These are phyloP conservation scores for Ceratocystis albifundus DNA, from an alignment of 2,329 filamentous ascomycete genomes.

Conservation along the genomic window DNA sequence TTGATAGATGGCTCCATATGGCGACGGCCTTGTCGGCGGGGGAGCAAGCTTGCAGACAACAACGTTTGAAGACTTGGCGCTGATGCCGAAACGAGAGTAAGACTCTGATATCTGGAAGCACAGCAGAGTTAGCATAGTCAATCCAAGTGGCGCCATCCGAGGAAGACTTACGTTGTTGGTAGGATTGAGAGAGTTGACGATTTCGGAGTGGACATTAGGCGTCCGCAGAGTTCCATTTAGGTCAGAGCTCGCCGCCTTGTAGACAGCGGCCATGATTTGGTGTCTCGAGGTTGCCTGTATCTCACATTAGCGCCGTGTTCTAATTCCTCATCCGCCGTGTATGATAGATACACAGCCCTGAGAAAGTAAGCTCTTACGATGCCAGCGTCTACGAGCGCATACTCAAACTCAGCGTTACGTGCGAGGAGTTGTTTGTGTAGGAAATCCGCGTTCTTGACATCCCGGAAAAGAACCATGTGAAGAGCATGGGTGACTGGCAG, in stretches of 20 bases:
- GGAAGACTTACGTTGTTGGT: constrained; percentile 59
- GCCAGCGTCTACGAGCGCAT: constrained; percentile 81
- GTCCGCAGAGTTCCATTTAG: constrained; percentile 55
- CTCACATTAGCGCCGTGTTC: constrained; percentile 38
- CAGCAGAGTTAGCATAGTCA: constrained; percentile 12
- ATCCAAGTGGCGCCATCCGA: neutral
- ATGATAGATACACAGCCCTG: neutral
- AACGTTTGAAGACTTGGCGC: constrained; percentile 57
- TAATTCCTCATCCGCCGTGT: neutral
- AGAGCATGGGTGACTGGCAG: constrained; percentile 55
- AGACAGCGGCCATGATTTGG: constrained; percentile 65
- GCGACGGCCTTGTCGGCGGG: constrained; percentile 31
- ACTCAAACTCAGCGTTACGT: constrained; percentile 77
- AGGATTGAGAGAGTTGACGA: constrained; percentile 66
- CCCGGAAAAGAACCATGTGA: constrained; percentile 61
- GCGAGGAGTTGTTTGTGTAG: constrained; percentile 74
- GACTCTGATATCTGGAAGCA: constrained; percentile 67
- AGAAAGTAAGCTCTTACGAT: constrained; percentile 42
- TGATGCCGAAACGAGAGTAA: constrained; percentile 78
- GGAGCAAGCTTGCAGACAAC: constrained; percentile 68
- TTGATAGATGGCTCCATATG: constrained; percentile 47
- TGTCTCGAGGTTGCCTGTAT: constrained; percentile 45
- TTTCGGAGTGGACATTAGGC: constrained; percentile 79
- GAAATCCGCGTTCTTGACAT: constrained; percentile 65
- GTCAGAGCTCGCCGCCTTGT: constrained; percentile 60